Percentiles rank a stretch among this genome's conserved stretches.
These are phyloP conservation scores for Phyllosticta citribraziliensis DNA, from an alignment of 2,329 filamentous ascomycete genomes.

Conservation along the genomic window DNA sequence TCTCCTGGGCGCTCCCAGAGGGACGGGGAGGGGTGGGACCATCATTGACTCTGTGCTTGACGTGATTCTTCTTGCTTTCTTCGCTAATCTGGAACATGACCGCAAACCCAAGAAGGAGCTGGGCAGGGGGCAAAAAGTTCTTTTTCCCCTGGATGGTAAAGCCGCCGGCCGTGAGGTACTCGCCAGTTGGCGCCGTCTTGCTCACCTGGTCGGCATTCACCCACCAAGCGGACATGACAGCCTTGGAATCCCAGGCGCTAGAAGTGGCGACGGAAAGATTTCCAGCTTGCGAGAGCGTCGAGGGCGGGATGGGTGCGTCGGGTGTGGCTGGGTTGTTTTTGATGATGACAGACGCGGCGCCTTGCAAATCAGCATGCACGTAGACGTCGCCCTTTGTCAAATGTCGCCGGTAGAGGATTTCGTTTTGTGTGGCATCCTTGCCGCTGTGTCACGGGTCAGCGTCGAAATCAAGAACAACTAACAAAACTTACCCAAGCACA, in stretches of 20 bases:
- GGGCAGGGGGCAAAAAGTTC: constrained; percentile 80
- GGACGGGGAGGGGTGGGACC: constrained; percentile 2
- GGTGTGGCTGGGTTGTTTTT: constrained; percentile 74
- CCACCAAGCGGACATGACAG: constrained; percentile 94
- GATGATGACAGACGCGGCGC: constrained; percentile 75
- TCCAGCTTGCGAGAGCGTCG: constrained; percentile 84
- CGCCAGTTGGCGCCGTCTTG: constrained; percentile 70
- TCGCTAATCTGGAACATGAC: constrained; percentile 84
- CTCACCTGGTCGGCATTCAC: constrained; percentile 82
- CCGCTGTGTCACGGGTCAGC: constrained; percentile 34
- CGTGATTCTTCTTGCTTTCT: constrained; percentile 71
- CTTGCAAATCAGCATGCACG: constrained; percentile 79
- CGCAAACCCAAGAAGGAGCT: constrained; percentile 77
- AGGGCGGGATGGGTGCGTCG: constrained; percentile 81
- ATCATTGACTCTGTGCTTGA: constrained; percentile 58
- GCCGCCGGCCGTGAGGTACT: constrained; percentile 66
- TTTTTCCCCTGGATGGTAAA: constrained; percentile 82
- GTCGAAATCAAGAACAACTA: neutral
- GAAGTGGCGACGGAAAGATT: constrained; percentile 76
- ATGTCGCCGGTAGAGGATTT: constrained; percentile 81
- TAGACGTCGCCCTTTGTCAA: constrained; percentile 85
- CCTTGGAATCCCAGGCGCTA: constrained; percentile 91
- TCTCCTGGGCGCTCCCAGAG: constrained; percentile 10
- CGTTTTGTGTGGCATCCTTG: constrained; percentile 80
- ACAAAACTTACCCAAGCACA: constrained; percentile 52